phyloP scores from a whole-genome alignment of 2,329 filamentous ascomycete species.

The Coniochaeta ligniaria region DNA sequence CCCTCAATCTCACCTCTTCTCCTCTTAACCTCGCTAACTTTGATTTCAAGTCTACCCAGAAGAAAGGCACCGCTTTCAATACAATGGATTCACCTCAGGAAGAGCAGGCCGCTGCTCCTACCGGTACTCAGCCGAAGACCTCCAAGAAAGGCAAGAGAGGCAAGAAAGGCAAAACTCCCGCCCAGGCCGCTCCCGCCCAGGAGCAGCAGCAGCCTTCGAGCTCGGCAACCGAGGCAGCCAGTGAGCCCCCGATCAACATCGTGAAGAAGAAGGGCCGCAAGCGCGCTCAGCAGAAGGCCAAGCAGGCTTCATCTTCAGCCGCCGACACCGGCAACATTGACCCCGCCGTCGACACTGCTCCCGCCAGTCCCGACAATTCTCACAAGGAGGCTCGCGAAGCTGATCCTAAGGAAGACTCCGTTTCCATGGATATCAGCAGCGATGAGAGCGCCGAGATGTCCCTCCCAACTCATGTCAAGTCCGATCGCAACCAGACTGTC shows the following conservation, averaged over 20 bases:
- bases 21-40: not conserved
- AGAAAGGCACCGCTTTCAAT: not conserved
- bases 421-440: not conserved
- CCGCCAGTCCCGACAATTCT: not conserved
- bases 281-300: not conserved
- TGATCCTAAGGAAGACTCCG: not conserved
- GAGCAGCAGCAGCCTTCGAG: no score
- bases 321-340: not conserved
- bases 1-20: not conserved
- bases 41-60: not conserved
- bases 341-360: not conserved
- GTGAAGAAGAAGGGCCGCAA: not conserved
- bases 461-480: no score
- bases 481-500: no score
- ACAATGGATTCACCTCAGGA: not conserved
- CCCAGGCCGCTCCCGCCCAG: no score
- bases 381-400: not conserved
- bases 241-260: not conserved
- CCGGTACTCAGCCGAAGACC: not conserved
- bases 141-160: not conserved
- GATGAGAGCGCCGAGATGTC: not conserved
- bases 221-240: not conserved
- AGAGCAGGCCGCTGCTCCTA: not conserved
- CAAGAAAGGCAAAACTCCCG: no score
- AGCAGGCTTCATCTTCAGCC: not conserved